A percentile compares a stretch with the other conserved stretches of the same genome.
Conservation (phyloP, 495 filamentous ascomycete species). For the Penicillium lividum region DNA sequence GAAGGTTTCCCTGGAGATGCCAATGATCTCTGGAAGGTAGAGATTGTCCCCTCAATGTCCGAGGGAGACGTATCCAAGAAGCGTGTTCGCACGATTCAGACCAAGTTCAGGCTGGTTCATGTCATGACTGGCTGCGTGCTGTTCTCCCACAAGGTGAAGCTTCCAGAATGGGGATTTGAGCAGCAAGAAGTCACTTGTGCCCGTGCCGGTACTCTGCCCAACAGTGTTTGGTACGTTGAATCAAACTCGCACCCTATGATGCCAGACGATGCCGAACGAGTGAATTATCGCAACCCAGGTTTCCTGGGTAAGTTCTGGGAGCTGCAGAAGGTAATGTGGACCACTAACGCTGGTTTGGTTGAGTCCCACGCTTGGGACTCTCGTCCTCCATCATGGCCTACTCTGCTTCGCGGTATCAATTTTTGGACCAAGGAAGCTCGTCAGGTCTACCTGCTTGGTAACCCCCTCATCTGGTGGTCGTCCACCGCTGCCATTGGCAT, state of each 20-base stretch:
- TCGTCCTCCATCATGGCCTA: slow-evolving; percentile 88
- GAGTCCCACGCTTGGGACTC: slow-evolving; percentile 99
- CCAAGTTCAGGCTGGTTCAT: slow-evolving; percentile 93
- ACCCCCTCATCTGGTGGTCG: slow-evolving; percentile 93
- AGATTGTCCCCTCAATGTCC: slow-evolving; percentile 90
- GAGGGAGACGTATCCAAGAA: slow-evolving; percentile 77
- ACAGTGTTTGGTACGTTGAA: slow-evolving; percentile 96
- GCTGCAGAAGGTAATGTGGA: slow-evolving; percentile 99
- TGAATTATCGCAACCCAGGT: slow-evolving; percentile 92
- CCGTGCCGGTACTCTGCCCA: slow-evolving; percentile 86
- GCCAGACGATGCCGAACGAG: slow-evolving; percentile 74
- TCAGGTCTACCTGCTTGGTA: slow-evolving; percentile 95
- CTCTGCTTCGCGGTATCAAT: slow-evolving; percentile 93
- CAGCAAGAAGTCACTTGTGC: slow-evolving; percentile 99
- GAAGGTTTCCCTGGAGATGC: slow-evolving; percentile 96
- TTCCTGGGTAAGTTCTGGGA: slow-evolving; percentile 99
- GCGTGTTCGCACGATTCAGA: slow-evolving; percentile 88
- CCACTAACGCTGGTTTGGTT: slow-evolving; percentile 91
- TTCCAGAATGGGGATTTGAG: slow-evolving; percentile 94
- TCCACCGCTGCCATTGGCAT: slow-evolving; percentile 77
- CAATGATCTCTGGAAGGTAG: slow-evolving; percentile 92
- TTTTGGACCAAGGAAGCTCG: slow-evolving; percentile 96
- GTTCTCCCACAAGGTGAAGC: slow-evolving; percentile 98
- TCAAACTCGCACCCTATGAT: slow-evolving; percentile 80
- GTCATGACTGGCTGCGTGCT: slow-evolving; percentile 95